These are phyloP conservation scores for Kluyveromyces nonfermentans DNA, from an alignment of 805 yeast species.

Conservation along the genomic window DNA sequence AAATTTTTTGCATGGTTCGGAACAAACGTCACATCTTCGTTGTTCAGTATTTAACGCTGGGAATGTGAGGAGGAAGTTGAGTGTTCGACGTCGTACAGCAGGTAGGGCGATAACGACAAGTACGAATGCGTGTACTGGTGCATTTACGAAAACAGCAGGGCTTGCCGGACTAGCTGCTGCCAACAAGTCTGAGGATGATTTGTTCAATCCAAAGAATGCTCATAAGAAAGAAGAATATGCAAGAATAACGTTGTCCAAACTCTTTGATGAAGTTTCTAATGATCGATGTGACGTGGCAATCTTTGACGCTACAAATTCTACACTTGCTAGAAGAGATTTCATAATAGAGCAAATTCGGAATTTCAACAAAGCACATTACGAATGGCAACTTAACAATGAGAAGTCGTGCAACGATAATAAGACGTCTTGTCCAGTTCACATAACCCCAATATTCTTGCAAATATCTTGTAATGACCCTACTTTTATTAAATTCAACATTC, in stretches of 20 bases:
- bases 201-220: conserved; percentile 34
- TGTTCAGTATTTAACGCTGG: conserved; percentile 62
- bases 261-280: conserved; percentile 34
- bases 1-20: conserved; percentile 38
- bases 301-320: conserved; percentile 54
- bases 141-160: no score
- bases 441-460: conserved; percentile 48
- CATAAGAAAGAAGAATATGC: conserved; percentile 44
- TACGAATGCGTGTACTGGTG: no score
- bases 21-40: conserved; percentile 19
- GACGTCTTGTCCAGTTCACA: conserved; percentile 10
- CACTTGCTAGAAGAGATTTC: conserved; percentile 33
- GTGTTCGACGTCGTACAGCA: conserved; percentile 18
- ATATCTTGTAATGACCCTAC: conserved; percentile 46
- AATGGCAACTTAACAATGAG: neutral
- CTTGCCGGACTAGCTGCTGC: conserved; percentile 12
- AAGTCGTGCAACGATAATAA: neutral
- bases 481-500: conserved; percentile 50
- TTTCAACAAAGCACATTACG: conserved; percentile 10
- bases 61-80: conserved; percentile 52
- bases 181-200: conserved; percentile 30
- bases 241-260: conserved; percentile 38
- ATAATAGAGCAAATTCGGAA: conserved; percentile 18
- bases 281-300: conserved; percentile 43
- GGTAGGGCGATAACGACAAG: no score